Evolutionary conservation across 2,329 filamentous ascomycete genomes (phyloP), one percentile per base, ranked within the genome.

Genomic region (Reticulascus tulasneorum): DNA sequence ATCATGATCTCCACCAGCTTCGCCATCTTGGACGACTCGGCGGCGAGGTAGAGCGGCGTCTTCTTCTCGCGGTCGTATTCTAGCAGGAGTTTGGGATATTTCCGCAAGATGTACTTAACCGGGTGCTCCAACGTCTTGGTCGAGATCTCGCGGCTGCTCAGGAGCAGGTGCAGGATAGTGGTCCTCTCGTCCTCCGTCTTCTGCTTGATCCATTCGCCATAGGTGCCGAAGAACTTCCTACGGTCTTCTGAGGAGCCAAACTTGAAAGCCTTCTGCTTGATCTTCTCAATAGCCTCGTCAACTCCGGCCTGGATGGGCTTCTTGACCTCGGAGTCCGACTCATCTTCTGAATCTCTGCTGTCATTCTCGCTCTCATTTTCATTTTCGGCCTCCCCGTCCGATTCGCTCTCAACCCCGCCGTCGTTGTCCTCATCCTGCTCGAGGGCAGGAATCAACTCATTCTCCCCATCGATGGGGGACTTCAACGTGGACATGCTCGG

Each of bases 21-120:
- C 7, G 18, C 12, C 15, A 30, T 29, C 17, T 26, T 17, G 29
- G 13, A 31, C 12, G 19, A 37, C 21, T 25, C 20, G 3, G 31
- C 23, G 13, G 23, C 29, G 18, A 22, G 17, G 23, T 37, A 37
- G 23, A 37, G 29, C 13, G 35, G 35, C 29, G 35, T 37, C 16
- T 25, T 37, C 21, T 29, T 23, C 15, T 28, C 19, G 20, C 24
- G 7, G 15, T 28, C 29, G 12, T 23, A 11, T 13, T 25, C 24
- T n/a, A 10, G 18, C 19, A 37, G 35, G 13, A 37, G 35, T 4
- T 26, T n/a, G n/a, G 35, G 35, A 12, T 37, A 28, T 7, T 23
- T 28, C 9, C 24, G 11, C 29, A 29, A 22, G 17, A 37, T 33
- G 18, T 18, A 22, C 23, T 18, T 32, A 24, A 33, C 23, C 13